A percentile compares a stretch with the other conserved stretches of the same genome.
These are phyloP conservation scores for Monoraphidium neglectum DNA, from an alignment of 139 green algal genomes.

Conservation along the genomic window DNA sequence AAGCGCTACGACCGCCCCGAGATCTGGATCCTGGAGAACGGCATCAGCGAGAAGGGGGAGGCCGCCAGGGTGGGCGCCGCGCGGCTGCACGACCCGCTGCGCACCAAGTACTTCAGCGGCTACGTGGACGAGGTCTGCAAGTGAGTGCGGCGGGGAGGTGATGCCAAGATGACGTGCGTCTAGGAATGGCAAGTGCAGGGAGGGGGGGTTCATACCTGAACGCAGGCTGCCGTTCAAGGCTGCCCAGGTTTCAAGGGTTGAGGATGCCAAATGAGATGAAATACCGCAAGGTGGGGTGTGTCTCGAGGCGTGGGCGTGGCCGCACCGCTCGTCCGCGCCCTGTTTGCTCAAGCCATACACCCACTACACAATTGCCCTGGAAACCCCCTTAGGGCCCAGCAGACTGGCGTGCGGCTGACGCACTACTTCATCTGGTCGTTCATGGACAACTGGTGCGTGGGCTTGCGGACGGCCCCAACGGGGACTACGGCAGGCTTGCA, in stretches of 20 bases:
- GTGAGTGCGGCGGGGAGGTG: constrained; percentile 16
- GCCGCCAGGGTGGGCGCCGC: neutral
- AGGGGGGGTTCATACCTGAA: neutral
- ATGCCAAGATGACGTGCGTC: neutral
- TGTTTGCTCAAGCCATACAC: neutral
- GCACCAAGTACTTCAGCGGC: constrained; percentile 25
- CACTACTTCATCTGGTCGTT: constrained; percentile 24
- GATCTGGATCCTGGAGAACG: constrained; percentile 38
- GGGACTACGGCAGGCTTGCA: too few species aligned
- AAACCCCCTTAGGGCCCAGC: neutral
- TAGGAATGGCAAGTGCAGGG: neutral
- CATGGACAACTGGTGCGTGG: too few species aligned
- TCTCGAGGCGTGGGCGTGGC: neutral
- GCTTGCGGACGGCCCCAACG: too few species aligned
- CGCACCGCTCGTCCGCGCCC: neutral
- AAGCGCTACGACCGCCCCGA: constrained; percentile 27
- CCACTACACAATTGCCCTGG: neutral
- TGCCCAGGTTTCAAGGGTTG: neutral
- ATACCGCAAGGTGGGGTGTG: too few species aligned
- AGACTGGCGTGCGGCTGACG: constrained; percentile 14
- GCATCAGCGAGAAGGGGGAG: constrained; percentile 29
- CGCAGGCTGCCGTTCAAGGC: neutral
- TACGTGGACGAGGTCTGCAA: constrained; percentile 33
- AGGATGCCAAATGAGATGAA: neutral
- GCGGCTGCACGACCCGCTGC: constrained; percentile 12